Base-by-base conservation (phyloP, 2,329 filamentous ascomycete species). In the Exutisphaerella laricina region DNA sequence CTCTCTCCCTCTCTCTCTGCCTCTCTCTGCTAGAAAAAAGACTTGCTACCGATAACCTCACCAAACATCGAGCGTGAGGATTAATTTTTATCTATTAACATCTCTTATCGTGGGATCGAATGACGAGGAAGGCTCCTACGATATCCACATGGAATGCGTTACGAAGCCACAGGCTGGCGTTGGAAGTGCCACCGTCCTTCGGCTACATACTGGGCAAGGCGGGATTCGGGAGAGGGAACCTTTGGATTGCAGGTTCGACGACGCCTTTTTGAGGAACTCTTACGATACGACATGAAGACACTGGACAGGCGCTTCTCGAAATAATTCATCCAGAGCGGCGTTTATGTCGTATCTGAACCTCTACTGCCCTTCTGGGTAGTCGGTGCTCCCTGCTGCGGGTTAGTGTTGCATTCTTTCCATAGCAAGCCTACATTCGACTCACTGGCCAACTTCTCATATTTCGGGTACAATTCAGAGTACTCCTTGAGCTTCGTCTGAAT, bases 401-500 rank as follows among this genome's bases (percentile, higher is more conserved):
- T 23, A 40, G 35, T 22, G 10, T 16, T 9, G 5, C 10, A 12
- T 28, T 6, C 3, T 12, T 10, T 21, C 17, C 5, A 28, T 2
- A 9, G 14, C 64, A 7, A 69, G n/a, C 64, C 13, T 4, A 10
- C 13, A 55, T 75, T 70, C 0, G 68, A 73, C 43, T 71, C 74
- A 44, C 68, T 73, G 3, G 67, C 69, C 34, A 73, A 58, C 13
- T 69, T 66, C 57, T 75, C 69, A 58, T 71, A 77, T 36, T 70
- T 70, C 5, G 69, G 63, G n/a, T 72, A 68, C 4, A 71, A 69
- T 49, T 73, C 67, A 22, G 63, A 43, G 36, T 74, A 74, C 9
- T 61, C 59, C 31, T 77, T 69, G 16, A 78, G 64, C 61, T 78
- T 79, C 0, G 60, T 54, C 50, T 65, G 71, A 16, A 80, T 69